Evolutionary conservation across 306 rosid genomes (phyloP), one percentile per base, ranked within the genome.

Genomic region (Cyamopsis tetragonoloba): DNA sequence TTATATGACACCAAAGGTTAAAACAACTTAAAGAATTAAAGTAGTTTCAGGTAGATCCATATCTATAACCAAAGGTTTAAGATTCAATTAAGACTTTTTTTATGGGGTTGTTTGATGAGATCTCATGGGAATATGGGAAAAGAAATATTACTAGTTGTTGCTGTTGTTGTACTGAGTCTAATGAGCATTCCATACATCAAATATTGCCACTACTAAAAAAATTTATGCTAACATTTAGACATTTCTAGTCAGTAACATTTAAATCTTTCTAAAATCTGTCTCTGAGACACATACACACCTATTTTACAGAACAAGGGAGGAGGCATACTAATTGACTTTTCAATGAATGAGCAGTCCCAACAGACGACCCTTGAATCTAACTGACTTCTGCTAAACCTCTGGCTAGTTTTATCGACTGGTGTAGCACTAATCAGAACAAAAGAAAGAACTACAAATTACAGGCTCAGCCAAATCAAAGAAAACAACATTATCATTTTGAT

Each of bases 41-140:
- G 50, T 44, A 62, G 61, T 24, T 19, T 19, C 61, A 18, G 30
- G 66, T 18, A 49, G 22, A 37, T 13, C 53, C 26, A 28, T 38
- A 53, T 70, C 18, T 20, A 42, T 53, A 32, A 59, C 66, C 44
- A 74, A 18, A 66, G 11, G 65, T 58, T 43, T 12, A 58, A 41
- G 48, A 37, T 64, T 57, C 65, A 19, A 34, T 5, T 35, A 41
- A 70, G 49, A 39, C 39, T 2, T 10, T 15, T 49, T 47, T 26
- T 38, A 57, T 6, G 55, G 38, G 12, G 32, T 7, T 9, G 47
- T 30, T 30, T 22, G 42, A 39, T 34, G 46, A 7, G 28, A 15
- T 55, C 8, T 41, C 26, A 44, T 13, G n/a, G 3, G 4, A n/a
- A 70, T 27, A 15, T 9, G n/a, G 27, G 20, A 1, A n/a, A n/a